Evolutionary conservation across 306 rosid genomes (phyloP).

Genomic region (Prunus mongolica): DNA sequence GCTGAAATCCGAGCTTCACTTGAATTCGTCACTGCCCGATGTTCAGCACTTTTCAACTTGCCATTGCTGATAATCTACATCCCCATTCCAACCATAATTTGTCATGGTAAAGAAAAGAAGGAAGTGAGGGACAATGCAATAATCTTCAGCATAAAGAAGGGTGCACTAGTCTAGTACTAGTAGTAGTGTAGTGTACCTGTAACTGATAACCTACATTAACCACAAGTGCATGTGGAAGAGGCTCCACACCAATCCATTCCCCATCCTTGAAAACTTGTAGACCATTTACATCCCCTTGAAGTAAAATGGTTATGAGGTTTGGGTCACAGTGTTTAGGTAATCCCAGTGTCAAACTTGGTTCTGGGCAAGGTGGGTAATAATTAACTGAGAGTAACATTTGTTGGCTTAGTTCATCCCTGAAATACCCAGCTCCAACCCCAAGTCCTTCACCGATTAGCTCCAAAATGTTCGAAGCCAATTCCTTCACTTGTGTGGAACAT

Average conservation of each 20-base stretch:
- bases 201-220: constrained; percentile 46
- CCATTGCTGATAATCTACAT: constrained; percentile 5
- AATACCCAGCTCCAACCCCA: constrained; percentile 9
- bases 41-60: not conserved
- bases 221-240: constrained; percentile 46
- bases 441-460: constrained; percentile 29
- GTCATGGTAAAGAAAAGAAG: not conserved
- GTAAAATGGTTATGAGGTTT: constrained; percentile 18
- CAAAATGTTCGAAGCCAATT: constrained; percentile 2
- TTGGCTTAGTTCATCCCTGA: constrained; percentile 1
- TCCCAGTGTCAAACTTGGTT: constrained; percentile 31
- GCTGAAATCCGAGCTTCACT: constrained; percentile 1
- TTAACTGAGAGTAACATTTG: constrained; percentile 1
- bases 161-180: not conserved
- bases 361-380: constrained; percentile 26
- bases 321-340: constrained; percentile 30
- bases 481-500: not conserved
- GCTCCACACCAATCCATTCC: constrained; percentile 45
- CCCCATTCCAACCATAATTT: not conserved
- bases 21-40: constrained; percentile 7
- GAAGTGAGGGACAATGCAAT: not conserved
- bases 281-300: constrained; percentile 24
- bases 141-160: not conserved
- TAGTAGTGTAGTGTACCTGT: constrained; percentile 11
- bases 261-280: constrained; percentile 47